Conservation (phyloP, 805 yeast species). For the Isabelozyma heimii region DNA sequence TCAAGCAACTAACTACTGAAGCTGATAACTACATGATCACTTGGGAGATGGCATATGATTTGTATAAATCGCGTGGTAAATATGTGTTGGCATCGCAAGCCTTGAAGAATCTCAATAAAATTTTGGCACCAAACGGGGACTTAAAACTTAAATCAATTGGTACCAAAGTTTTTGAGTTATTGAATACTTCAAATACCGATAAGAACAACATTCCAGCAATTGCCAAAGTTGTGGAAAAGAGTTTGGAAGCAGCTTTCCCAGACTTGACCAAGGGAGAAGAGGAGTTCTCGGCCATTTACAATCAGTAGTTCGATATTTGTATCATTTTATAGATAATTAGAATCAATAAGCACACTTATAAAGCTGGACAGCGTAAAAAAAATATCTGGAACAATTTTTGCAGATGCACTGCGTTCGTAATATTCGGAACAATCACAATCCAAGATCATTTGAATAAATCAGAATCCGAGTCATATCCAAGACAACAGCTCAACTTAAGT, state of each 20-base stretch:
- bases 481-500: too few species aligned
- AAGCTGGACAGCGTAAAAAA: too few species aligned
- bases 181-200: constrained; percentile 31
- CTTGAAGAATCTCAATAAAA: constrained; percentile 39
- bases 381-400: background rate
- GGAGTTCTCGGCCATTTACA: constrained; percentile 11
- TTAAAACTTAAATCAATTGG: constrained; percentile 19
- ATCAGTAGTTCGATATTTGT: constrained; percentile 2
- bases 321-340: background rate
- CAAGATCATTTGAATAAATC: too few species aligned
- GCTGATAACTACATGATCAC: constrained; percentile 37
- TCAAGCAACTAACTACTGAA: constrained; percentile 40
- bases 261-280: constrained; percentile 20
- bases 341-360: background rate
- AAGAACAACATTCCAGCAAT: constrained; percentile 43
- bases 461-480: too few species aligned
- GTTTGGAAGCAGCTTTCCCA: constrained; percentile 31
- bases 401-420: background rate
- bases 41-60: constrained; percentile 43
- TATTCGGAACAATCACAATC: background rate
- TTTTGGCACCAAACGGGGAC: constrained; percentile 21
- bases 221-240: constrained; percentile 38
- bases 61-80: constrained; percentile 41
- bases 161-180: constrained; percentile 30
- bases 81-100: constrained; percentile 47